A percentile compares a stretch with the other conserved stretches of the same genome.
phyloP scores from a whole-genome alignment of 225 moss, liverwort and hornwort genomes.

The Physcomitrium patens region DNA sequence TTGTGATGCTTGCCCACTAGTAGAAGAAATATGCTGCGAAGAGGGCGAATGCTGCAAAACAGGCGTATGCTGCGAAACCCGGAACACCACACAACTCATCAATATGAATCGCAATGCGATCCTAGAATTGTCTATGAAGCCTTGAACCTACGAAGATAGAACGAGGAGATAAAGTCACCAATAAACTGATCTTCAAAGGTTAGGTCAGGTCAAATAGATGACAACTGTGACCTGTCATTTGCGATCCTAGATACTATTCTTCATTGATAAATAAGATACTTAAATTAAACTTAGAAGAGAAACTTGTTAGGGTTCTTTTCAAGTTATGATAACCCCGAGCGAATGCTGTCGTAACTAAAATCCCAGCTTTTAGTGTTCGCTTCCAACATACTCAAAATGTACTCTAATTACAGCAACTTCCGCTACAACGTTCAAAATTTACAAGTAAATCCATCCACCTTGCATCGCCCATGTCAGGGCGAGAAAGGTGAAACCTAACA shows the following conservation, averaged over 20 bases:
- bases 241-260: not conserved
- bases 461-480: conserved; percentile 4
- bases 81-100: conserved; percentile 5
- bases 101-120: conserved; percentile 7
- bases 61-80: conserved; percentile 29
- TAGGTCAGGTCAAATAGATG: no score
- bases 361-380: not conserved
- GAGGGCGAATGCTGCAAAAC: conserved; percentile 21
- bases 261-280: not conserved
- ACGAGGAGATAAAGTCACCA: not conserved
- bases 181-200: not conserved
- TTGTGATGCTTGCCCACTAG: conserved; percentile 22
- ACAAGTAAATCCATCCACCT: conserved; percentile 8
- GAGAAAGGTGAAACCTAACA: conserved; percentile 7
- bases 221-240: not conserved
- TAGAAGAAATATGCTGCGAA: conserved; percentile 31
- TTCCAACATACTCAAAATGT: not conserved
- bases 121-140: not conserved
- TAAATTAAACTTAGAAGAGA: not conserved
- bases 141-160: not conserved
- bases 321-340: not conserved
- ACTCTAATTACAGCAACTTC: not conserved
- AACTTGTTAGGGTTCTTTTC: not conserved
- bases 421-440: not conserved
- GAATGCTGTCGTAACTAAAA: not conserved